phyloP scores from a whole-genome alignment of 345 rosid genomes.

The Ceriops decandra region DNA sequence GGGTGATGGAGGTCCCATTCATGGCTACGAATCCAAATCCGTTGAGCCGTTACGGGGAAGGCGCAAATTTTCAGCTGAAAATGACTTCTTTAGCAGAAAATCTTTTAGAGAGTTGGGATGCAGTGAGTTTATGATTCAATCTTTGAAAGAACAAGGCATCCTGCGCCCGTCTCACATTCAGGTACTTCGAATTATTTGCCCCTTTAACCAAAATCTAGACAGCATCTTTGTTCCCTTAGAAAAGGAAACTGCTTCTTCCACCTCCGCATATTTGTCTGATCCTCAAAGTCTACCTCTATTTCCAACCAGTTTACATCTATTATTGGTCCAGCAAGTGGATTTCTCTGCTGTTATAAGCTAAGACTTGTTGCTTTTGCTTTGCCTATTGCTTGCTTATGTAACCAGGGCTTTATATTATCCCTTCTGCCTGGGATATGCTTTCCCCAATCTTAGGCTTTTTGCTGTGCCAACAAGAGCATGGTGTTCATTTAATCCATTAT shows the following conservation, averaged over 20 bases:
- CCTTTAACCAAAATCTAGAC: constrained; percentile 1
- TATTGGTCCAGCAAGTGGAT: not conserved
- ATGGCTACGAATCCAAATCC: constrained; percentile 23
- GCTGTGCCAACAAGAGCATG: too few relatives aligned
- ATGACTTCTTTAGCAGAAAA: constrained; percentile 68
- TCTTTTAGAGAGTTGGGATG: constrained; percentile 73
- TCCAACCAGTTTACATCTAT: not conserved
- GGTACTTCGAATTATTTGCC: constrained; percentile 34
- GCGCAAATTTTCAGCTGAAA: constrained; percentile 25
- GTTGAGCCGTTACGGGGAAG: constrained; percentile 23
- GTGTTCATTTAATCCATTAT: too few relatives aligned
- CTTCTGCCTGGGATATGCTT: too few relatives aligned
- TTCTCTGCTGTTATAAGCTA: not conserved
- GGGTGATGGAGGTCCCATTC: constrained; percentile 37
- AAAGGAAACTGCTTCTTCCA: not conserved
- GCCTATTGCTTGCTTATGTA: not conserved
- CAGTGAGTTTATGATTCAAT: constrained; percentile 55
- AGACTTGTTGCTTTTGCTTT: not conserved
- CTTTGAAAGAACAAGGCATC: constrained; percentile 57
- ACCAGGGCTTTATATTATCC: too few relatives aligned
- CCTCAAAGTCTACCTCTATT: not conserved
- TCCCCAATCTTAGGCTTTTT: too few relatives aligned
- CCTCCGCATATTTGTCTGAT: not conserved
- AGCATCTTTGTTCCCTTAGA: not conserved
- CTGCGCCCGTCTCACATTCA: constrained; percentile 76